phyloP scores from a whole-genome alignment of 768 basidiomycete species.

The Multifurca ochricompacta region DNA sequence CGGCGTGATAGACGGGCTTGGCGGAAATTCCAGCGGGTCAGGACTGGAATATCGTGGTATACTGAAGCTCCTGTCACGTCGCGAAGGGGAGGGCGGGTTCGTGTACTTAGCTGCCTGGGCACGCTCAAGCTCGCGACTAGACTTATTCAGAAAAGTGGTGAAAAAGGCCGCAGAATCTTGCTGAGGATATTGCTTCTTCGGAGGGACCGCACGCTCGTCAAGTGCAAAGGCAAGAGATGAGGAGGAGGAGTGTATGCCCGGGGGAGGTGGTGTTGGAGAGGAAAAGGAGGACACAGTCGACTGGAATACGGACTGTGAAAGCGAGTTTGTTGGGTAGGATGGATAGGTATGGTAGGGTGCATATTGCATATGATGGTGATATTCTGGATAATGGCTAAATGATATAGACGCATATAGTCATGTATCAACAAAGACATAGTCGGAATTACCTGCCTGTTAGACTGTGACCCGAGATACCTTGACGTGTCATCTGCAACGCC shows the following conservation, averaged over 20 bases:
- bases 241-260: slow-evolving; percentile 53
- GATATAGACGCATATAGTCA: slow-evolving; percentile 15
- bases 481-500: slow-evolving; percentile 52
- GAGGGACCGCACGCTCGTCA: slow-evolving; percentile 35
- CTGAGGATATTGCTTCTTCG: slow-evolving; percentile 35
- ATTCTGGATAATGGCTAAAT: slow-evolving; percentile 25
- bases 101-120: slow-evolving; percentile 26
- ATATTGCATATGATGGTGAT: slow-evolving; percentile 36
- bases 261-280: slow-evolving; percentile 66
- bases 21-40: slow-evolving; percentile 25
- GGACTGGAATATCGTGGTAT: slow-evolving; percentile 23
- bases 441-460: slow-evolving; percentile 2
- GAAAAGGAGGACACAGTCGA: slow-evolving; percentile 49
- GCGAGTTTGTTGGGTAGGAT: slow-evolving; percentile 45
- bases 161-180: slow-evolving; percentile 60
- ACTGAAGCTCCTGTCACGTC: slow-evolving; percentile 26
- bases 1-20: slow-evolving; percentile 40
- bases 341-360: slow-evolving; percentile 37
- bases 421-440: background rate
- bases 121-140: slow-evolving; percentile 36
- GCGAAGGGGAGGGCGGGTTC: slow-evolving; percentile 14
- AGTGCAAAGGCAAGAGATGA: slow-evolving; percentile 74
- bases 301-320: slow-evolving; percentile 61
- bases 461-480: slow-evolving; percentile 47
- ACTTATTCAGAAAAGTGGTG: slow-evolving; percentile 55